Evolutionary conservation across 768 basidiomycete genomes (phyloP), one percentile per base, ranked within the genome.

Genomic region (Suillus tomentosus): DNA sequence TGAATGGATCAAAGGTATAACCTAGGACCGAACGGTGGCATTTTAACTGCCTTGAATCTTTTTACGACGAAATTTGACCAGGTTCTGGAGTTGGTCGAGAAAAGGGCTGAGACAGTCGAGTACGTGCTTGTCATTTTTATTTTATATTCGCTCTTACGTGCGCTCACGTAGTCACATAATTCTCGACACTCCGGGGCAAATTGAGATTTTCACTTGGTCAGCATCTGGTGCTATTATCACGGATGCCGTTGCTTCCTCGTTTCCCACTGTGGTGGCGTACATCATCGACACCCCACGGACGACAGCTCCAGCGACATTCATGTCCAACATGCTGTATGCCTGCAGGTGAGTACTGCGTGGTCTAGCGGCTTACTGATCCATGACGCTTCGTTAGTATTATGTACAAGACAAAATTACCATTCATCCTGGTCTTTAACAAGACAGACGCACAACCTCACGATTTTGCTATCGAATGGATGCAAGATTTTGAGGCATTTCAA

Each of bases 201-300:
- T 99, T 71, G 97, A 99, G 78, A 99, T 99, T 68, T 99, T 99
- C 74, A 99, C 97, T 58, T 99, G 97, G 97, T 98, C 96, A 0
- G 97, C 97, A 2, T 98, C 96, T 54, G 97, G 97, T 5, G 90
- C 96, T 13, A 99, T 99, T 72, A 99, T 99, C 70, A 99, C 97
- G 48, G 96, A 99, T 73, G 94, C 97, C 19, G 83, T 99, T 48
- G 97, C 97, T 1, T 92, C 94, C 3, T 87, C 95, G 0, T 80
- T 99, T 63, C 97, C 97, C 6, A 90, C 97, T 2, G 94, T 96
- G 40, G 88, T 99, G 42, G 97, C 97, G 17, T 99, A 99, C 73
- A 85, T 99, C 65, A 94, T 99, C 69, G 97, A 99, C 76, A 99
- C 97, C 4, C 97, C 97, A 24, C 84, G 97, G 66, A 95, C 94